Evolutionary conservation across 495 filamentous ascomycete genomes (phyloP).

Genomic region (Tuber melanosporum): DNA sequence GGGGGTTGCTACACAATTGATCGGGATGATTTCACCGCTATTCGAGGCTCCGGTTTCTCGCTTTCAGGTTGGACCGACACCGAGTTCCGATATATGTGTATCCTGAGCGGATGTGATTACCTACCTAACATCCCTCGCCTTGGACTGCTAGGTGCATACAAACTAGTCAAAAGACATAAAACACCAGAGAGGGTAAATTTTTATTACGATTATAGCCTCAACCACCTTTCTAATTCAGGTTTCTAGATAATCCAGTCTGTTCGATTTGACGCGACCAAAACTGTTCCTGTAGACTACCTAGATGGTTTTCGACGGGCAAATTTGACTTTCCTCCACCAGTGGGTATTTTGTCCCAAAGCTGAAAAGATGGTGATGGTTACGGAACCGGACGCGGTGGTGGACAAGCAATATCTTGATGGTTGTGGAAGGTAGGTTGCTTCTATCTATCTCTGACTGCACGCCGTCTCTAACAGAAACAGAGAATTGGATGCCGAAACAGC

Average conservation of each 20-base stretch:
- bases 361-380: constrained; percentile 60
- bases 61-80: constrained; percentile 84
- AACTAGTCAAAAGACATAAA: constrained; percentile 81
- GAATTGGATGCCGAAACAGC: constrained; percentile 57
- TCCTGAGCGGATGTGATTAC: constrained; percentile 97
- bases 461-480: constrained; percentile 22
- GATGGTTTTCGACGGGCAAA: constrained; percentile 76
- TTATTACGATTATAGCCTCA: background rate
- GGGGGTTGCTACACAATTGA: constrained; percentile 90
- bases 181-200: constrained; percentile 62
- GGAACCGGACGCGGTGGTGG: constrained; percentile 53
- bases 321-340: constrained; percentile 84
- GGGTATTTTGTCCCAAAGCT: constrained; percentile 77
- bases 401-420: constrained; percentile 62
- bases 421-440: constrained; percentile 60
- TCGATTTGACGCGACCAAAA: constrained; percentile 77
- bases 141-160: constrained; percentile 88
- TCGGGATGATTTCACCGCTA: constrained; percentile 71
- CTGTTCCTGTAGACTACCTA: constrained; percentile 68
- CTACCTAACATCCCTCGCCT: constrained; percentile 72
- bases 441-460: background rate
- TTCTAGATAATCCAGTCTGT: constrained; percentile 57
- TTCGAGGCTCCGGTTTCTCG: constrained; percentile 68
- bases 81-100: constrained; percentile 92
- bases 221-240: background rate